phyloP scores from a whole-genome alignment of 2,329 filamentous ascomycete species.

The Dactylonectria estremocensis region DNA sequence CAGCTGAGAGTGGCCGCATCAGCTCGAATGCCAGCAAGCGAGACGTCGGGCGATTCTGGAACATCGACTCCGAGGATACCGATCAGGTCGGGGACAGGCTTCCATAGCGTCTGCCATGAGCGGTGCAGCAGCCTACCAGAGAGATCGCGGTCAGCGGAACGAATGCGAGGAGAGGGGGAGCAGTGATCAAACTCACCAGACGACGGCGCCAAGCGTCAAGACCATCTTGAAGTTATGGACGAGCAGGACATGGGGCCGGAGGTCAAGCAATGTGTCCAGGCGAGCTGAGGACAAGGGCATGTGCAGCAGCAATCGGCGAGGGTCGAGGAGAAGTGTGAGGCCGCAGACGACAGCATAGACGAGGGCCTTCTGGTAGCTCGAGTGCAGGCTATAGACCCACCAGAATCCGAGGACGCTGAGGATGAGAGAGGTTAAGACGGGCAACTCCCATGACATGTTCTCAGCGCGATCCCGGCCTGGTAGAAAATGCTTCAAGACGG shows the following conservation, averaged over 20 bases:
- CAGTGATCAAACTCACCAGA: constrained; percentile 61
- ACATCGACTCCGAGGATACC: constrained; percentile 94
- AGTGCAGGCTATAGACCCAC: constrained; percentile 54
- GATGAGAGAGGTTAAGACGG: constrained; percentile 58
- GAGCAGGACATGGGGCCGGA: constrained; percentile 64
- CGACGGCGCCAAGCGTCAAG: constrained; percentile 66
- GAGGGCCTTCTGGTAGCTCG: constrained; percentile 51
- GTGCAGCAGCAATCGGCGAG: constrained; percentile 50
- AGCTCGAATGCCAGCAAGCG: constrained; percentile 88
- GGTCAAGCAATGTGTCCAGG: constrained; percentile 55
- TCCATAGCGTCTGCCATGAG: constrained; percentile 89
- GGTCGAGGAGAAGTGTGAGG: constrained; percentile 53
- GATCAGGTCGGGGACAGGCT: constrained; percentile 91
- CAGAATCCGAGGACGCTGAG: constrained; percentile 57
- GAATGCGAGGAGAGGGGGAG: constrained; percentile 19
- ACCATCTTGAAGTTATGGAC: constrained; percentile 69
- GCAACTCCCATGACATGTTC: constrained; percentile 62
- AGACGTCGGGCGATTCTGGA: constrained; percentile 89
- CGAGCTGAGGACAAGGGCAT: constrained; percentile 49
- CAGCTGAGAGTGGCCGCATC: constrained; percentile 93
- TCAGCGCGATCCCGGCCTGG: constrained; percentile 51
- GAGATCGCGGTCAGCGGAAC: constrained; percentile 33
- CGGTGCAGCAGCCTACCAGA: constrained; percentile 82
- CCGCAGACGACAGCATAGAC: constrained; percentile 52
- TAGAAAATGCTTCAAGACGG: constrained; percentile 42